Base-by-base conservation (phyloP, 1,284 basidiomycete species). In the Amylostereum areolatum region DNA sequence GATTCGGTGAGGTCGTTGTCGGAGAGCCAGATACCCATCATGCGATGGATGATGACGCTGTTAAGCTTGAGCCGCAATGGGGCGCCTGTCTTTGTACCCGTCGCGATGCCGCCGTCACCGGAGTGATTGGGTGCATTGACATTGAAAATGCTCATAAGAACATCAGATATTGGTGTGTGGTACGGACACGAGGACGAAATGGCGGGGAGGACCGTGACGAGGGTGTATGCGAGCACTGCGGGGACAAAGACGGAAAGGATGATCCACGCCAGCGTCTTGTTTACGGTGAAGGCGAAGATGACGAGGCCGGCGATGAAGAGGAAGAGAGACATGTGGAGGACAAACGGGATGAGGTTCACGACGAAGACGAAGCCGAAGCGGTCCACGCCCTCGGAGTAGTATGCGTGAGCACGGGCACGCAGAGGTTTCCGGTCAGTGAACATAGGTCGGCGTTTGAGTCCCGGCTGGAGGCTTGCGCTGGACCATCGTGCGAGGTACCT, bases 261-360 rank as follows among this genome's bases (percentile, higher is more conserved):
- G 12, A 72, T 52, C 48, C 62, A 60, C 43, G 63, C 65, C 35
- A 73, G 59, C 5, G 50, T 51, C 7, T 47, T 10, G 49, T 69
- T 66, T 12, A 71, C 55, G 9, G 66, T 61, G 8, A 55, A 59
- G 24, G 73, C 58, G 50, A 71, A 72, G 32, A 64, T 62, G 11
- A 69, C 56, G 7, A 74, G 62, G 5, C 70, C 71, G 5, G 61
- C 63, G 44, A 72, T 68, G 50, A 74, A 73, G 5, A 73, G 59
- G 33, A 72, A 62, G 24, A 73, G 59, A 2, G 71, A 68, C 1
- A 66, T 55, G 52, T 73, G 71, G 11, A 74, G 61, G 12, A 74
- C 62, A 39, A 63, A 60, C 4, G 67, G 70, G 27, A 71, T 66
- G 28, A 61, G 52, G 42, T 68, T 66, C 4, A 71, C 69, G 12